Evolutionary conservation across 2,329 filamentous ascomycete species (phyloP).

Genomic region (Lasiodiplodia gonubiensis): DNA sequence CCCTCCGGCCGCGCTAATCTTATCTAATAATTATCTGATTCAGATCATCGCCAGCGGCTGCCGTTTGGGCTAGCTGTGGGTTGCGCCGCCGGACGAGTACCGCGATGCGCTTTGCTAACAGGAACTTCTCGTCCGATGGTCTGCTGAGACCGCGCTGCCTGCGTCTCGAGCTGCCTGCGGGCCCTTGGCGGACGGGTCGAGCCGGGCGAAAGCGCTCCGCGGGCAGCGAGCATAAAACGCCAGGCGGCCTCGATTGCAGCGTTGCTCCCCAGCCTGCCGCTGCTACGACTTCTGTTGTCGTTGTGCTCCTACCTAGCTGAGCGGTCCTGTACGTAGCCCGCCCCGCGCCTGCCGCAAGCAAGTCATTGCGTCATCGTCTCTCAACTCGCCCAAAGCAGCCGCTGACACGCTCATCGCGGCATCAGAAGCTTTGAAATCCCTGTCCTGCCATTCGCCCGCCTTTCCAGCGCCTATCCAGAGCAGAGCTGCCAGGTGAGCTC

Average conservation of each 20-base stretch:
- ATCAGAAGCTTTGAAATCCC: constrained; percentile 22
- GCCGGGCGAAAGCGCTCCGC: constrained; percentile 7
- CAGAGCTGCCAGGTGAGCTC: constrained; percentile 4
- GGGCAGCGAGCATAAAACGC: constrained; percentile 18
- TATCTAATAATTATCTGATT: constrained; percentile 31
- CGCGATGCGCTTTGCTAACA: constrained; percentile 13
- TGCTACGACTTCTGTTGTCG: not conserved
- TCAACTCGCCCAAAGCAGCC: not conserved
- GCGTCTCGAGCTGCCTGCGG: not conserved
- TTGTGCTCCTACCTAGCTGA: not conserved
- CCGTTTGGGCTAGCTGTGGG: constrained; percentile 24
- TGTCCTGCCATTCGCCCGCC: constrained; percentile 20
- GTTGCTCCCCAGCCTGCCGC: constrained; percentile 12
- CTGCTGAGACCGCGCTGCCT: constrained; percentile 10
- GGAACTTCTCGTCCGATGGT: constrained; percentile 23
- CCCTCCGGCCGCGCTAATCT: constrained; percentile 26
- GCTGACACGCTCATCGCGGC: constrained; percentile 13
- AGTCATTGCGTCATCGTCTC: constrained; percentile 21
- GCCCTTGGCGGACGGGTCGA: constrained; percentile 15
- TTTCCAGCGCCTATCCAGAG: not conserved
- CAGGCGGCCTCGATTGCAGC: not conserved
- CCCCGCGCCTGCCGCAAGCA: not conserved
- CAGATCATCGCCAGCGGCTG: constrained; percentile 23
- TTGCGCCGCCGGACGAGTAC: not conserved
- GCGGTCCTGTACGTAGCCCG: not conserved